Base-by-base conservation (phyloP, 768 basidiomycete species). In the Amanita inopinata region DNA sequence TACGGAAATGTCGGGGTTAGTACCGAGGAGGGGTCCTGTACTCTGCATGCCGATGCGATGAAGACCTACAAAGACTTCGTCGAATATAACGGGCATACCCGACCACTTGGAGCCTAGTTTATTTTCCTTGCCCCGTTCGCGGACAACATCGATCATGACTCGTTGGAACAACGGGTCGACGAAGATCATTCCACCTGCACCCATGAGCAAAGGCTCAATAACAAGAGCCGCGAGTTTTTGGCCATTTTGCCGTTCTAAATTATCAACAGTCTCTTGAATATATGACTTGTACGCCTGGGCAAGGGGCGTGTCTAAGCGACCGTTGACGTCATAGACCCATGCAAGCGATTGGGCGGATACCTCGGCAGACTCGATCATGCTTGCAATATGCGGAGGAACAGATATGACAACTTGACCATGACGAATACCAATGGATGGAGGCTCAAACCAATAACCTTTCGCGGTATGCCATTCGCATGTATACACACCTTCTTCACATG, bases 151-250 rank as follows among this genome's bases (percentile, higher is more conserved):
- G 30, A 97, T 65, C 49, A 98, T 60, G 22, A 91, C 67, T 19
- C 88, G 75, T 58, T 98, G 94, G 71, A 94, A 97, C 32, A 98
- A 78, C 6, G 94, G 94, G 56, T 98, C 94, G 18, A 97, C 89
- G 54, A 97, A 97, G 22, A 91, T 69, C 94, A 97, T 97, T 0
- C 94, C 94, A 0, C 89, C 94, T 0, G 94, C 92, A 10, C 94
- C 94, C 74, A 98, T 85, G 18, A 92, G 74, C 17, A 93, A 70
- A 0, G 94, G 94, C 56, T 98, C 94, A 20, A 98, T 64, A 4
- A 98, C 79, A 12, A 97, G 69, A 0, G 89, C 86, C 1, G 79
- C 85, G 2, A 87, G 58, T 17, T 62, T 66, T 2, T 58, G 66
- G 0, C 61, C 65, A 8, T 69, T 68, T 1, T 57, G 59, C 28